These are phyloP conservation scores for Massospora cicadina DNA, from an alignment of 371 early-diverging fungal genomes.

Conservation along the genomic window DNA sequence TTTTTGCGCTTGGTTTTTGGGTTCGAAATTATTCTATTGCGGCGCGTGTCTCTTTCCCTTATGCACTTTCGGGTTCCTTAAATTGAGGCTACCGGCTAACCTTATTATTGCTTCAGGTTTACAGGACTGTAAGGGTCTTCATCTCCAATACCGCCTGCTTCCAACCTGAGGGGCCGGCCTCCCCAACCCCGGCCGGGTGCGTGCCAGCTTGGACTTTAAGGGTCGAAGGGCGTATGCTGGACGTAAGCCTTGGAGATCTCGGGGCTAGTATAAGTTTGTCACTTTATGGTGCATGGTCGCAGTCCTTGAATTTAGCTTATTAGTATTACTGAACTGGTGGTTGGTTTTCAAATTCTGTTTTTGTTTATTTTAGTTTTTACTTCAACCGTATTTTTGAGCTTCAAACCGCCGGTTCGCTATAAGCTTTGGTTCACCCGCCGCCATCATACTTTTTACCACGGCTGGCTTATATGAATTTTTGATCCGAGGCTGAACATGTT, in stretches of 20 bases:
- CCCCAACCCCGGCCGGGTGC: conserved; percentile 28
- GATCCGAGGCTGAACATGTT: neutral
- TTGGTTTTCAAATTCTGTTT: neutral
- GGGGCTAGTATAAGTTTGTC: neutral
- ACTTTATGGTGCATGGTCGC: neutral
- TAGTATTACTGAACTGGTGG: neutral
- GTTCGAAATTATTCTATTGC: too few species aligned
- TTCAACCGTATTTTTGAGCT: neutral
- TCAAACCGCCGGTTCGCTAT: neutral
- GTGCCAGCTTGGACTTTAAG: conserved; percentile 83
- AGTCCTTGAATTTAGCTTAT: neutral
- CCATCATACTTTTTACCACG: neutral
- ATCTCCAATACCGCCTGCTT: conserved; percentile 69
- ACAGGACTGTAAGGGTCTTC: conserved; percentile 72
- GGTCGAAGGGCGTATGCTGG: conserved; percentile 50
- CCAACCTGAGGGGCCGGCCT: conserved; percentile 36
- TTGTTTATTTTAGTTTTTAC: neutral
- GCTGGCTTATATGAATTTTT: neutral
- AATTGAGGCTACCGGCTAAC: neutral
- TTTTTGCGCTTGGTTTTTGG: too few species aligned
- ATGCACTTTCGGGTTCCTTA: neutral
- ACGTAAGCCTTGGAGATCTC: conserved; percentile 18
- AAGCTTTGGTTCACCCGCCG: neutral
- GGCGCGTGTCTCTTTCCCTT: too few species aligned
- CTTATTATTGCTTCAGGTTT: conserved; percentile 25